Evolutionary conservation across 2,329 filamentous ascomycete genomes (phyloP).

Genomic region (Didymella keratinophila): DNA sequence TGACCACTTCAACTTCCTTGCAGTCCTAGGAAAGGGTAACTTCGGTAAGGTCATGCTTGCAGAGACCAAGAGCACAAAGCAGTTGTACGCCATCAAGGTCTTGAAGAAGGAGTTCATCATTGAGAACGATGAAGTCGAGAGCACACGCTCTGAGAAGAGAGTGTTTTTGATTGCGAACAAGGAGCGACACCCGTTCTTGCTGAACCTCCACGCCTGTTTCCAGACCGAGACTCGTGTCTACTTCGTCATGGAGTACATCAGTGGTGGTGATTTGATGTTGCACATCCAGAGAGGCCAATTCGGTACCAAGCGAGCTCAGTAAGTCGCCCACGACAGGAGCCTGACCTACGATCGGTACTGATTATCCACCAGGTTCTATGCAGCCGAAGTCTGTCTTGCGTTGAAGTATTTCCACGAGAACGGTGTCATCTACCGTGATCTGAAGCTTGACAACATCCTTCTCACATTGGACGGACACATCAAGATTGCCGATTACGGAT

Average conservation of each 20-base stretch:
- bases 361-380: conserved; percentile 76
- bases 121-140: conserved; percentile 98
- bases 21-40: conserved; percentile 97
- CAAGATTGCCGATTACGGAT: conserved; percentile 97
- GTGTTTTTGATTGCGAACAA: conserved; percentile 98
- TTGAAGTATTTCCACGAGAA: conserved; percentile 99
- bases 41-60: conserved; percentile 99
- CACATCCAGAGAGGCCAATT: conserved; percentile 98
- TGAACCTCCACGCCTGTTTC: conserved; percentile 96
- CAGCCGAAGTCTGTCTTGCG: conserved; percentile 94
- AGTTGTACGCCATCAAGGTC: conserved; percentile 97
- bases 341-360: conserved; percentile 15
- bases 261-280: conserved; percentile 97
- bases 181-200: conserved; percentile 93
- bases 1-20: conserved; percentile 99
- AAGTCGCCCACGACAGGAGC: conserved; percentile 53
- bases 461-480: conserved; percentile 95
- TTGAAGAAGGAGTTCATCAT: conserved; percentile 99
- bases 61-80: conserved; percentile 90
- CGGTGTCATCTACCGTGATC: conserved; percentile 91
- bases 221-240: conserved; percentile 98
- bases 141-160: conserved; percentile 94
- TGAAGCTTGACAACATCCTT: conserved; percentile 88
- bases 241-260: conserved; percentile 99
- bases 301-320: conserved; percentile 94